Evolutionary conservation across 1,284 basidiomycete genomes (phyloP), one percentile per base, ranked within the genome.

Genomic region (Microbotryomycetes sp.): DNA sequence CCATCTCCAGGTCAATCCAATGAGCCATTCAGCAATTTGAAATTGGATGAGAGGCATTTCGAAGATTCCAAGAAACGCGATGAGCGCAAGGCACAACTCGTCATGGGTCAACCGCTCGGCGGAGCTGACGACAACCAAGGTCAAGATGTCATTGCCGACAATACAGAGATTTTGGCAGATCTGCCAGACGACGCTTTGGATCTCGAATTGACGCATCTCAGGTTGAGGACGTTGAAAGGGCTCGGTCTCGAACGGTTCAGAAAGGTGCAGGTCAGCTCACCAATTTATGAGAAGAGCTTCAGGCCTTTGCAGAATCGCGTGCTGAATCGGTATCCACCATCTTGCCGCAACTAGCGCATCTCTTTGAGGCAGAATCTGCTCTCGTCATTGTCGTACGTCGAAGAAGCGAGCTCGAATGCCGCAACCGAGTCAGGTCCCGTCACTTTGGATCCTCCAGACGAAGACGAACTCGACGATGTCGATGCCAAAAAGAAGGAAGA

Each of bases 361-460:
- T 93, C 88, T 76, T 81, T 98, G 26, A 83, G 94, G 28, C 93
- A 97, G 77, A 98, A 97, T 76, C 81, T 86, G 62, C 84, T 92
- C 59, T 80, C 85, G 1, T 79, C 81, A 49, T 80, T 97, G 31
- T 65, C 59, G 29, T 69, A 65, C 59, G 55, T 49, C 50, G 50
- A 52, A 23, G 50, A 12, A n/a, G 22, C 50, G 29, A 16, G n/a
- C 9, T n/a, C 16, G 22, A 22, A 26, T 5, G 26, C 16, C 29
- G 25, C 53, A 55, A 22, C 31, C 1, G n/a, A n/a, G n/a, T n/a
- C 53, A 46, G n/a, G 14, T 5, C 29, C 29, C 6, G 6, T 26
- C 2, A 23, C 29, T 4, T 26, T 50, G n/a, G 67, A 69, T 36
- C 64, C 51, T 9, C 54, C 56, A 0, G 67, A 69, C 49, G 67